These are phyloP conservation scores for Fraxinus sp. DNA, from an alignment of 305 asterid genomes.

Conservation along the genomic window DNA sequence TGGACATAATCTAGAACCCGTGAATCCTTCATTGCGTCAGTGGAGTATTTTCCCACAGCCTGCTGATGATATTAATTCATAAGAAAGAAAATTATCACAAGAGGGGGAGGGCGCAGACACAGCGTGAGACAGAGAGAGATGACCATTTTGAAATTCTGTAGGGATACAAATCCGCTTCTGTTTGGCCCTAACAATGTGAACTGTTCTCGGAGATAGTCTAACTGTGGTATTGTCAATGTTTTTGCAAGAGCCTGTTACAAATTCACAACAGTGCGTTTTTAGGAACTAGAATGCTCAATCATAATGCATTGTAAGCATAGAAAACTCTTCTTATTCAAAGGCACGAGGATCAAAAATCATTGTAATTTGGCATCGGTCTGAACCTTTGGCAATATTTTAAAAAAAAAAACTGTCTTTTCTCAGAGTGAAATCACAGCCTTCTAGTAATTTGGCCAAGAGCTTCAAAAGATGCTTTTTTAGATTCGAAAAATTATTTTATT, in stretches of 20 bases:
- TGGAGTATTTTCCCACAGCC: constrained; percentile 68
- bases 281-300: background rate
- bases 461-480: background rate
- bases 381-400: background rate
- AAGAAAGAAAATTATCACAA: background rate
- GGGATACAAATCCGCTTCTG: constrained; percentile 52
- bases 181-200: constrained; percentile 53
- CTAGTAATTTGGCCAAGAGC: background rate
- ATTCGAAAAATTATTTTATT: background rate
- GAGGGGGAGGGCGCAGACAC: background rate
- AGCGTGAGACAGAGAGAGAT: constrained; percentile 14
- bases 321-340: background rate
- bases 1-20: constrained; percentile 75
- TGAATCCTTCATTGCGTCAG: constrained; percentile 93
- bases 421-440: background rate
- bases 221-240: constrained; percentile 52
- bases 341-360: background rate
- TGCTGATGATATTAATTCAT: constrained; percentile 24
- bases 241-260: constrained; percentile 55
- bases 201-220: constrained; percentile 62
- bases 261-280: background rate
- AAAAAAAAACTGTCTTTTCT: background rate
- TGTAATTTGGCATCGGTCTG: background rate
- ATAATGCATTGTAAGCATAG: background rate
- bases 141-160: constrained; percentile 53